Percentiles rank a stretch among this genome's conserved stretches.
phyloP scores from a whole-genome alignment of 768 basidiomycete species.

The Trichaptum fuscoviolaceum region DNA sequence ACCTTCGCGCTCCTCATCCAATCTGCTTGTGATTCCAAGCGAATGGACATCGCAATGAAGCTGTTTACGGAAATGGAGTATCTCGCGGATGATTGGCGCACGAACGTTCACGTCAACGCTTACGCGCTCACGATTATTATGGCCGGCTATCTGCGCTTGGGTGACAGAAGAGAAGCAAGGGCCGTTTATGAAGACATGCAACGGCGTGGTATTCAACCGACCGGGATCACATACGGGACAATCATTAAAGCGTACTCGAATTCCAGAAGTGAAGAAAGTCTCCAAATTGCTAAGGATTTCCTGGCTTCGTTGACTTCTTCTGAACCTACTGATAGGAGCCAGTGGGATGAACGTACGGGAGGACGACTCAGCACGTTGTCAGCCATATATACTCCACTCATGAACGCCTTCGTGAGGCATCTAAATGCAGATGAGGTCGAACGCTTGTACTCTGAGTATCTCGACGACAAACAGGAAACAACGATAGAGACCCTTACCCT shows the following conservation, averaged over 20 bases:
- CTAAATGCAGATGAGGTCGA: conserved; percentile 48
- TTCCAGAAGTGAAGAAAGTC: conserved; percentile 40
- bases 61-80: conserved; percentile 65
- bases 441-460: conserved; percentile 47
- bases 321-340: background rate
- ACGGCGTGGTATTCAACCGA: conserved; percentile 57
- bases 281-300: conserved; percentile 63
- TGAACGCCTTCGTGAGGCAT: conserved; percentile 43
- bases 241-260: conserved; percentile 61
- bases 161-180: conserved; percentile 51
- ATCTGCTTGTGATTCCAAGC: conserved; percentile 70
- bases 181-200: conserved; percentile 69
- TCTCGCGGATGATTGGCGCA: conserved; percentile 31
- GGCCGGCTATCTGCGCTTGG: conserved; percentile 58
- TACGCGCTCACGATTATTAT: conserved; percentile 73
- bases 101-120: conserved; percentile 41
- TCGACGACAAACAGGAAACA: conserved; percentile 50
- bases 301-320: conserved; percentile 38
- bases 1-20: conserved; percentile 76
- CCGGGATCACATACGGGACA: conserved; percentile 59
- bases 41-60: conserved; percentile 58
- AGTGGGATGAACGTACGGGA: conserved; percentile 32
- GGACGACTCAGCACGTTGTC: conserved; percentile 42
- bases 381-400: conserved; percentile 56
- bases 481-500: conserved; percentile 55